phyloP scores from a whole-genome alignment of 1,284 basidiomycete genomes.

The Trametes hirsuta region DNA sequence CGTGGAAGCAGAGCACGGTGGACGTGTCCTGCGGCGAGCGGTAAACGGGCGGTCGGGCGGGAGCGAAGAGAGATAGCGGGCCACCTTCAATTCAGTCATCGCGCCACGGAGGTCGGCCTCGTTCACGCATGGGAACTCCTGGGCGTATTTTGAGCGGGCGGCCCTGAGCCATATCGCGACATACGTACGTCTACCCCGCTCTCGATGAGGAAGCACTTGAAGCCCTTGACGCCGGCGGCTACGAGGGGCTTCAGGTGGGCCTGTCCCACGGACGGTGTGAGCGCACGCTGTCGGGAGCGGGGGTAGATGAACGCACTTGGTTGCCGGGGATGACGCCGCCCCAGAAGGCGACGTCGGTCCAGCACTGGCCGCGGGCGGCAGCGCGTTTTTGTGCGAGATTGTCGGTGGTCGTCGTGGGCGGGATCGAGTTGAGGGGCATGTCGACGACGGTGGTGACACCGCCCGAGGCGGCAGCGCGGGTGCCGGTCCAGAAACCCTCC shows the following conservation, averaged over 20 bases:
- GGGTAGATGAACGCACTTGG: constrained; percentile 49
- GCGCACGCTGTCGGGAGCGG: not conserved
- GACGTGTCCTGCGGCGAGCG: constrained; percentile 52
- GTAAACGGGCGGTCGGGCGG: not conserved
- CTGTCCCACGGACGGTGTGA: constrained; percentile 41
- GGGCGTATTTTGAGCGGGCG: constrained; percentile 2
- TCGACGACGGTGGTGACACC: constrained; percentile 92
- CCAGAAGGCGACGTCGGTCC: constrained; percentile 92
- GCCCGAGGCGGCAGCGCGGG: constrained; percentile 84
- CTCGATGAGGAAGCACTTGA: constrained; percentile 95
- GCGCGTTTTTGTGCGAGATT: constrained; percentile 73
- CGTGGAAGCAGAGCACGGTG: constrained; percentile 86
- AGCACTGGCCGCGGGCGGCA: constrained; percentile 76
- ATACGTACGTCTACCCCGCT: constrained; percentile 84
- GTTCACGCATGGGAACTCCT: constrained; percentile 90
- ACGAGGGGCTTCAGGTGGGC: constrained; percentile 69
- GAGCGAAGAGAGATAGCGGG: not conserved
- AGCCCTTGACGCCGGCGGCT: constrained; percentile 83
- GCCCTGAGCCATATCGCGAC: not conserved
- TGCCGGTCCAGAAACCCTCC: constrained; percentile 94
- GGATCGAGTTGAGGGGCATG: constrained; percentile 96
- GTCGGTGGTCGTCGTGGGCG: constrained; percentile 85
- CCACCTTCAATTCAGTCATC: constrained; percentile 75
- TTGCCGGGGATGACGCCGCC: constrained; percentile 92
- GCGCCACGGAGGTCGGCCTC: constrained; percentile 71